A percentile compares a stretch with the other conserved stretches of the same genome.
Evolutionary conservation across 2,329 filamentous ascomycete genomes (phyloP).

Genomic region (Trichoderma sp.): DNA sequence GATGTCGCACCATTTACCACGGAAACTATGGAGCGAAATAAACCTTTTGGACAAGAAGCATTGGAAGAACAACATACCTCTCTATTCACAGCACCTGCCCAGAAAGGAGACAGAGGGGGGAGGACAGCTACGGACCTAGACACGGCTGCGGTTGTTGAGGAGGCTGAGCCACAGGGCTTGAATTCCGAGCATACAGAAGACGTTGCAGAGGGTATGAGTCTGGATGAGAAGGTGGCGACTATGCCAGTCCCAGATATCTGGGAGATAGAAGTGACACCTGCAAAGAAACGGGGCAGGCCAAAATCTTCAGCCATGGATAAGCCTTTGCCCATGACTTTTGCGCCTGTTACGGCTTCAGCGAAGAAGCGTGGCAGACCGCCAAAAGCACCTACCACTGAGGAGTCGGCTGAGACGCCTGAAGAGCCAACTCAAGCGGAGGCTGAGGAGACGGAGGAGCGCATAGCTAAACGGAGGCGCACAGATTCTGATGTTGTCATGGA

Average conservation of each 20-base stretch:
- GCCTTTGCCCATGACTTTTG: neutral
- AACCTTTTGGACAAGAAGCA: neutral
- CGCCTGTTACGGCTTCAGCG: neutral
- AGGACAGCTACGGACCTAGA: neutral
- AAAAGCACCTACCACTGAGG: neutral
- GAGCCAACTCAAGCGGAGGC: neutral
- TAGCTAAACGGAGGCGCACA: conserved; percentile 14
- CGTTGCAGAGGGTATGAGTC: too few relatives aligned
- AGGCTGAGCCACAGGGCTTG: neutral
- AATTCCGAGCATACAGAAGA: neutral
- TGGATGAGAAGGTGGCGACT: neutral
- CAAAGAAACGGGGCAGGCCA: conserved; percentile 10
- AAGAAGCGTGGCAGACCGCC: conserved; percentile 20
- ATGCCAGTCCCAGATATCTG: neutral
- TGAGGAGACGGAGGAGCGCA: neutral
- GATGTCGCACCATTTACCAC: neutral
- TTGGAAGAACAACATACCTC: neutral
- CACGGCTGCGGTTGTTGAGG: neutral
- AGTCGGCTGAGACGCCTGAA: neutral
- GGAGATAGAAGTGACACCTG: neutral
- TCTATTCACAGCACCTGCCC: neutral
- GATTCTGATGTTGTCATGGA: neutral
- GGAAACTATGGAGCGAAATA: neutral
- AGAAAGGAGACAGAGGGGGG: conserved; percentile 9
- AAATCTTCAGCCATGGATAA: neutral